Conservation (phyloP, 2,329 filamentous ascomycete genomes). For the Claviceps sorghi region DNA sequence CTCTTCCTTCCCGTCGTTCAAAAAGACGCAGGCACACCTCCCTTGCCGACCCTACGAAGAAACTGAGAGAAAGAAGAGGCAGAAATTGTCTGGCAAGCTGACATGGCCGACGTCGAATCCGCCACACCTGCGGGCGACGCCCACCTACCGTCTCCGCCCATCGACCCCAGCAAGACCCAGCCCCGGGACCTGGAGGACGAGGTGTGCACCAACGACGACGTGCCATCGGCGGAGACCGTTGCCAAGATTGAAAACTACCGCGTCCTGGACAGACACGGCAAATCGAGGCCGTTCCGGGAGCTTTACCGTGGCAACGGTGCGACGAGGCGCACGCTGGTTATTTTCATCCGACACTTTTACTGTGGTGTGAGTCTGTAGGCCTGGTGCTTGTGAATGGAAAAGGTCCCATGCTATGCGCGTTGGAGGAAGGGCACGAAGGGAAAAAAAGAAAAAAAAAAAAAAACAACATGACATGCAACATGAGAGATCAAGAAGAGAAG, state of each 20-base stretch:
- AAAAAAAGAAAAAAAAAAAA: too few species aligned
- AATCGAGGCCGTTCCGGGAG: slow-evolving; percentile 45
- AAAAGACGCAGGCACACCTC: too few species aligned
- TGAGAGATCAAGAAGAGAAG: too few species aligned
- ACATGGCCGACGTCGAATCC: background rate
- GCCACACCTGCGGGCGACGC: background rate
- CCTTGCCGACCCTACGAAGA: too few species aligned
- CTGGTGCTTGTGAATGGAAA: background rate
- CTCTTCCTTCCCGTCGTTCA: too few species aligned
- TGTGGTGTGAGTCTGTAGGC: slow-evolving; percentile 46
- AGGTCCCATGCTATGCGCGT: too few species aligned
- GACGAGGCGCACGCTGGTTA: slow-evolving; percentile 45
- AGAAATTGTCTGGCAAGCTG: too few species aligned
- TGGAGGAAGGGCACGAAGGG: too few species aligned
- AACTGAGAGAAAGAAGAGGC: too few species aligned
- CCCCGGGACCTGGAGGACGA: slow-evolving; percentile 41
- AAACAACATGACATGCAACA: too few species aligned
- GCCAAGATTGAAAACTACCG: slow-evolving; percentile 37
- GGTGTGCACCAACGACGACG: slow-evolving; percentile 38
- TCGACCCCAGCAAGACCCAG: slow-evolving; percentile 21
- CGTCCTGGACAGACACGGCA: slow-evolving; percentile 48
- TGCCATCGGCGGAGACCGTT: slow-evolving; percentile 36
- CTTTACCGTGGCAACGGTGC: slow-evolving; percentile 43
- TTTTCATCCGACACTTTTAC: slow-evolving; percentile 70
- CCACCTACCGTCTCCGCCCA: background rate